A percentile compares a stretch with the other conserved stretches of the same genome.
These are phyloP conservation scores for Knufia fluminis DNA, from an alignment of 2,329 filamentous ascomycete species.

Conservation along the genomic window DNA sequence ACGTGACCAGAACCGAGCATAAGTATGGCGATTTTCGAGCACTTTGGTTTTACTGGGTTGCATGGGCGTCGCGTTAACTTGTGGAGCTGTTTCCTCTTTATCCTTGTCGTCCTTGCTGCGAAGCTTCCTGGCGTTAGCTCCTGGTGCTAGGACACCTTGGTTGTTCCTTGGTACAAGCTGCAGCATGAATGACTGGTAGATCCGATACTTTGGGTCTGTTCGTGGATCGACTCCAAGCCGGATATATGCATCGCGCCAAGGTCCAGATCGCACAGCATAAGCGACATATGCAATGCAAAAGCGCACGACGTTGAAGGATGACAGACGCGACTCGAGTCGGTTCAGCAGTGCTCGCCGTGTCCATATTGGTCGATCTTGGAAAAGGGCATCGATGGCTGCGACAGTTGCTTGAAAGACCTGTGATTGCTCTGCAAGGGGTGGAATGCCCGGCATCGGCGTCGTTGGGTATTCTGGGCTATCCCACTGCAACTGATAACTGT, in stretches of 20 bases:
- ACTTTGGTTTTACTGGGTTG: background rate
- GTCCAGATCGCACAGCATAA: conserved; percentile 86
- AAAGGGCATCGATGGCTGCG: conserved; percentile 52
- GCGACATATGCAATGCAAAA: conserved; percentile 73
- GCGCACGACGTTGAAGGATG: conserved; percentile 51
- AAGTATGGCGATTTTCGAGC: conserved; percentile 2
- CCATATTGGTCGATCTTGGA: conserved; percentile 72
- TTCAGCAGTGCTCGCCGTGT: conserved; percentile 77
- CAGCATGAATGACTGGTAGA: conserved; percentile 86
- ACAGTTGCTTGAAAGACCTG: conserved; percentile 56
- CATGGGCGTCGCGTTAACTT: background rate
- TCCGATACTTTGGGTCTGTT: conserved; percentile 61
- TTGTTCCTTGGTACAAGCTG: conserved; percentile 46
- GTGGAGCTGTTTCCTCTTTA: background rate
- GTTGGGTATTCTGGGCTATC: conserved; percentile 55
- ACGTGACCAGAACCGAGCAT: conserved; percentile 11
- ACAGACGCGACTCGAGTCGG: conserved; percentile 43
- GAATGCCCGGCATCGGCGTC: conserved; percentile 10
- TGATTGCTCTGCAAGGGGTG: conserved; percentile 12
- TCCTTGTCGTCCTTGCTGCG: background rate
- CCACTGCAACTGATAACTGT: conserved; percentile 49
- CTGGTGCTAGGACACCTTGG: conserved; percentile 21
- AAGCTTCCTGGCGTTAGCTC: conserved; percentile 20
- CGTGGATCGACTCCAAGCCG: conserved; percentile 81
- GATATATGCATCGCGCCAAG: conserved; percentile 82